These are phyloP conservation scores for Tuber brumale DNA, from an alignment of 495 filamentous ascomycete species.

Conservation along the genomic window DNA sequence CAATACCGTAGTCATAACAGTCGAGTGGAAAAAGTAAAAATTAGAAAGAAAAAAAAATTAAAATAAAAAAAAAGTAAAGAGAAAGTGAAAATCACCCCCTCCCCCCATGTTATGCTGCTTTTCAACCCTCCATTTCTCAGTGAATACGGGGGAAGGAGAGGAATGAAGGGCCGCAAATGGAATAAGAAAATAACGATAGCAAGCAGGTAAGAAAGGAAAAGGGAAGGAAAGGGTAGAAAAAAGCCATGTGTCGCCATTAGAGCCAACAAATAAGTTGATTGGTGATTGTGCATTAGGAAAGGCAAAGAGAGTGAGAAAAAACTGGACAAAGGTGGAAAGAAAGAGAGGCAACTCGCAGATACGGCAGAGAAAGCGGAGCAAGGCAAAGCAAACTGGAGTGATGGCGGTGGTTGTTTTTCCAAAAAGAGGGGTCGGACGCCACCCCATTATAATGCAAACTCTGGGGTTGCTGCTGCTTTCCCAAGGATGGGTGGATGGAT, in stretches of 20 bases:
- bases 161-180: conserved; percentile 21
- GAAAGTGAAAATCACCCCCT: conserved; percentile 8
- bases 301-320: not conserved
- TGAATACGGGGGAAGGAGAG: conserved; percentile 17
- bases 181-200: conserved; percentile 27
- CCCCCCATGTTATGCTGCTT: conserved; percentile 7
- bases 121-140: conserved; percentile 12
- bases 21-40: conserved; percentile 5
- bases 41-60: conserved; percentile 8
- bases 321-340: not conserved
- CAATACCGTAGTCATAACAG: not conserved
- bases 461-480: not conserved
- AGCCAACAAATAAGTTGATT: not conserved
- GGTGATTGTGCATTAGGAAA: not conserved
- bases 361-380: not conserved
- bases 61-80: conserved; percentile 16
- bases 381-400: not conserved
- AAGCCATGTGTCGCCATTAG: not conserved
- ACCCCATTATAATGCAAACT: not conserved
- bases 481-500: not conserved
- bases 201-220: conserved; percentile 24
- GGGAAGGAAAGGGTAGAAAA: conserved; percentile 1
- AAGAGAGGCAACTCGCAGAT: not conserved
- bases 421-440: not conserved
- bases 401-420: not conserved